Evolutionary conservation across 2,329 filamentous ascomycete genomes (phyloP), one percentile per base, ranked within the genome.

Genomic region (Verticillium tricorpus): DNA sequence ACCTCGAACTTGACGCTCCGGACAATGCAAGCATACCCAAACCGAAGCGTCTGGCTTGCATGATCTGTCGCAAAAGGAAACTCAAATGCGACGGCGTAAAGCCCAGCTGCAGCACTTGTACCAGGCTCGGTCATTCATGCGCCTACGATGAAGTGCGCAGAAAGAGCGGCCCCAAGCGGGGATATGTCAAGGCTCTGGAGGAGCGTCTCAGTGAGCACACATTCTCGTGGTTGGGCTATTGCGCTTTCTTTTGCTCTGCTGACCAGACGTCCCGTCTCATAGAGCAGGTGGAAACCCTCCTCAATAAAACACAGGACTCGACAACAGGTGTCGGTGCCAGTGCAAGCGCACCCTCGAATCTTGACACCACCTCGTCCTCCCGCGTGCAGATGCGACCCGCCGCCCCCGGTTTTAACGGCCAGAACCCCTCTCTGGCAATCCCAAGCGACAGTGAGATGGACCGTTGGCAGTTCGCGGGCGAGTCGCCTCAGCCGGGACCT

Each of bases 91-190:
- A 97, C 73, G 93, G 93, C 40, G 80, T 85, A 60, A 88, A 90
- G 66, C 93, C 93, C 25, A 92, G 90, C 68, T 97, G 93, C 73
- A 92, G 90, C 69, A 97, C 93, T 31, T 97, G 93, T 75, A 88
- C 90, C 35, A 84, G 93, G n/a, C 80, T 97, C 58, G 89, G 91
- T 54, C 93, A 97, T 75, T 85, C 89, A 61, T 97, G 93, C 78
- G 88, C 90, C 64, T 97, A 97, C 72, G 93, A 97, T 72, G 93
- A 97, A 78, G 89, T 94, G 69, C 86, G 93, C 73, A 91, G 92
- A 78, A 97, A 97, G 85, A 96, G 93, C 74, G 93, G 93, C 2
- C 93, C 93, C 2, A 97, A 97, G 80, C 85, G 93, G 72, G 93
- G 93, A 69, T 97, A 97, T 73, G 93, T 97, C 64, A 97, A 97